A percentile compares a stretch with the other conserved stretches of the same genome.
Evolutionary conservation across 2,329 filamentous ascomycete genomes (phyloP).

Genomic region (Emergomyces pasteurianus): DNA sequence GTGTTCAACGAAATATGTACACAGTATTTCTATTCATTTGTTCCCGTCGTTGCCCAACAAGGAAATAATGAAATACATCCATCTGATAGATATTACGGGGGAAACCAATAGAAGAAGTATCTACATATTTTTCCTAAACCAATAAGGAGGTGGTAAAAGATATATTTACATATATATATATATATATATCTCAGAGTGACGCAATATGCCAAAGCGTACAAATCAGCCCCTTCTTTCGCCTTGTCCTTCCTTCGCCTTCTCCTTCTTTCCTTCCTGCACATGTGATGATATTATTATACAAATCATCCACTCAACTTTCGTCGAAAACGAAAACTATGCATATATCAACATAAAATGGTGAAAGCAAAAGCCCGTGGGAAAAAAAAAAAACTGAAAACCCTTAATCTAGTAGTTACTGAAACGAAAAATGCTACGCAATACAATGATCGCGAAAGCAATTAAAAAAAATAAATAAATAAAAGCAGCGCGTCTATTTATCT

Average conservation of each 20-base stretch:
- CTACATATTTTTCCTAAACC: too few species aligned
- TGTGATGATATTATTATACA: not conserved
- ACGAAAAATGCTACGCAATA: not conserved
- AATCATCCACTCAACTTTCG: not conserved
- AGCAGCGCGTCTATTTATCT: not conserved
- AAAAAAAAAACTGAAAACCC: not conserved
- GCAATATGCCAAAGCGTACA: not conserved
- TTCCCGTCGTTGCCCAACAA: too few species aligned
- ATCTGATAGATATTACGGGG: too few species aligned
- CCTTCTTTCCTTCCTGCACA: not conserved
- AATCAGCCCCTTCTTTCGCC: too few species aligned
- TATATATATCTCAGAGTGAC: not conserved
- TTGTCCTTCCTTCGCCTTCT: not conserved
- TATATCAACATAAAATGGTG: not conserved
- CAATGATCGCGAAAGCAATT: not conserved
- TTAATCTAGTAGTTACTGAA: not conserved
- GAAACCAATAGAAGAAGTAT: too few species aligned
- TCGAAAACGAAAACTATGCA: not conserved
- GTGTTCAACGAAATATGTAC: too few species aligned
- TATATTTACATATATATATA: not conserved
- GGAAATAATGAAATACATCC: too few species aligned
- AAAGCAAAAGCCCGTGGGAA: too few species aligned
- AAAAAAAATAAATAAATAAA: not conserved
- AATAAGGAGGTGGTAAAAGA: too few species aligned
- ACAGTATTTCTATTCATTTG: too few species aligned